phyloP scores from a whole-genome alignment of 371 early-diverging fungal species.

The Apophysomyces elegans region DNA sequence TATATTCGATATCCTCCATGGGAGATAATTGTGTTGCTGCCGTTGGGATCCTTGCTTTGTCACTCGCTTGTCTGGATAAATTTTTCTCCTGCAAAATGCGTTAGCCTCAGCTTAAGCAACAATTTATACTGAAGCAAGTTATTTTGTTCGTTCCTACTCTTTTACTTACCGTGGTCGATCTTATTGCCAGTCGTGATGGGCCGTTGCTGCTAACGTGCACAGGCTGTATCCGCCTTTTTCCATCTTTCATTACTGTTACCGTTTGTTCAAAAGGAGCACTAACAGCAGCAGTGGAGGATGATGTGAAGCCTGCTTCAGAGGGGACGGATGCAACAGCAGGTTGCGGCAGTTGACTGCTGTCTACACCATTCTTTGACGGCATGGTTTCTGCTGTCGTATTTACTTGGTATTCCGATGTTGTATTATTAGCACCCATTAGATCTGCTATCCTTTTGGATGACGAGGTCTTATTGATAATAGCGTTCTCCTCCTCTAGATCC shows the following conservation, averaged over 20 bases:
- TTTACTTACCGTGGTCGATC: not conserved
- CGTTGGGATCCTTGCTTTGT: not conserved
- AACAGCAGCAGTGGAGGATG: constrained; percentile 22
- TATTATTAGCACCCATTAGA: constrained; percentile 43
- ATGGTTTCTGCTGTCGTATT: constrained; percentile 2
- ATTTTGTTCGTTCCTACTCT: not conserved
- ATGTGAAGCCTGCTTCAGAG: constrained; percentile 19
- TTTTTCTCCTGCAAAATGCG: not conserved
- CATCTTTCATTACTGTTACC: constrained; percentile 74
- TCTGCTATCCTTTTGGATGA: constrained; percentile 46
- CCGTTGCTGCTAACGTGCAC: constrained; percentile 48
- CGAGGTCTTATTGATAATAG: constrained; percentile 40
- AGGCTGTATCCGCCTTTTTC: constrained; percentile 83
- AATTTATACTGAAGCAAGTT: not conserved
- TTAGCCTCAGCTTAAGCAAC: not conserved
- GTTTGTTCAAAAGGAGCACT: constrained; percentile 47
- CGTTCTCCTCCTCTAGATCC: constrained; percentile 67
- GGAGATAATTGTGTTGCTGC: not conserved
- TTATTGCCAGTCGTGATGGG: not conserved
- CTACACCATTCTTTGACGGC: not conserved
- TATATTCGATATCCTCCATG: not conserved
- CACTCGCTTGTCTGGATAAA: not conserved
- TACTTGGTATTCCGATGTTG: constrained; percentile 10
- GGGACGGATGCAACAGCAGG: constrained; percentile 6
- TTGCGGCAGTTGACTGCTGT: not conserved